Evolutionary conservation across 2,329 filamentous ascomycete species (phyloP).

Genomic region (Rhexocercosporidium sp.): DNA sequence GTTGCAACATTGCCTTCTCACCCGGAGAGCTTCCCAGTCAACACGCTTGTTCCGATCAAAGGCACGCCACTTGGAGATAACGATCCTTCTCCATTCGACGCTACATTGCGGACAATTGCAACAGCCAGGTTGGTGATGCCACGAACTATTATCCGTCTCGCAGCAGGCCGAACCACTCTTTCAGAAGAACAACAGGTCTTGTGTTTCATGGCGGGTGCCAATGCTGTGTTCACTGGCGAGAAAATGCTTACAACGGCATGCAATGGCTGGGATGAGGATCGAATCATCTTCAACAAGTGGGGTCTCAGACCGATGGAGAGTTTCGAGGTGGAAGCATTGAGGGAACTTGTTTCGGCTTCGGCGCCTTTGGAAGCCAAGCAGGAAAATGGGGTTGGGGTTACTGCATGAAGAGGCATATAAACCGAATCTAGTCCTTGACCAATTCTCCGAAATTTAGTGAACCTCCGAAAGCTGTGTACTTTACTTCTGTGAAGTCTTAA

Average conservation of each 20-base stretch:
- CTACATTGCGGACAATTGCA: conserved; percentile 81
- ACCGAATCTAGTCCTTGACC: too few species aligned
- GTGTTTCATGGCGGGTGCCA: conserved; percentile 90
- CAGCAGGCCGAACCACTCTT: conserved; percentile 83
- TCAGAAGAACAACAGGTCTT: conserved; percentile 86
- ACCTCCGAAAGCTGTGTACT: neutral
- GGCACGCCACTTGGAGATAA: conserved; percentile 83
- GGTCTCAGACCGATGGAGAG: conserved; percentile 77
- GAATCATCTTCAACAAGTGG: conserved; percentile 82
- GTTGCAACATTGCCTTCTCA: conserved; percentile 80
- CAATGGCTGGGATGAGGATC: conserved; percentile 89
- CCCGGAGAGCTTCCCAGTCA: conserved; percentile 90
- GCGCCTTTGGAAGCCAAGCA: conserved; percentile 22
- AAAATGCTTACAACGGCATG: conserved; percentile 95
- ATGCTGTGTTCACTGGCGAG: conserved; percentile 94
- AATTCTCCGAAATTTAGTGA: neutral
- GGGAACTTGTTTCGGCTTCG: conserved; percentile 30
- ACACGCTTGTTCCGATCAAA: conserved; percentile 88
- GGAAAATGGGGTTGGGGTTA: conserved; percentile 6
- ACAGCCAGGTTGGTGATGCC: conserved; percentile 85
- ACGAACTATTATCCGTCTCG: conserved; percentile 82
- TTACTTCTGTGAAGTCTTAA: neutral
- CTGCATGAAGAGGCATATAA: neutral
- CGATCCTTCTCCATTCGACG: conserved; percentile 75
- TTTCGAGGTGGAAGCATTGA: conserved; percentile 40